These are phyloP conservation scores for Nemania bipapillata DNA, from an alignment of 2,329 filamentous ascomycete genomes.

Conservation along the genomic window DNA sequence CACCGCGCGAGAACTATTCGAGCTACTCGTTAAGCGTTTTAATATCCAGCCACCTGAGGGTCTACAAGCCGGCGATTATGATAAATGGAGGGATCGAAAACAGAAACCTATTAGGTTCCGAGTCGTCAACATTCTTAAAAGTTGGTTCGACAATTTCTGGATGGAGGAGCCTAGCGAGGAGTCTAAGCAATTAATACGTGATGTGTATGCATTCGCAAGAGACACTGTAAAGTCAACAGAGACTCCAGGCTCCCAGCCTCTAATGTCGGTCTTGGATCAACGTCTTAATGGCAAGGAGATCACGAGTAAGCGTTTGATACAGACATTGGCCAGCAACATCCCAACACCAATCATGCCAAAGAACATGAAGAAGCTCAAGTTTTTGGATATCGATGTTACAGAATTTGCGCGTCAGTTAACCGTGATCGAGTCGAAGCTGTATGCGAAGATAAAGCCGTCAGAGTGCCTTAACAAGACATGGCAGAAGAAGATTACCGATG, in stretches of 20 bases:
- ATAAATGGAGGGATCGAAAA: slow-evolving; percentile 90
- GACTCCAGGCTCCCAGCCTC: slow-evolving; percentile 84
- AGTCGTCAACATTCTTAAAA: slow-evolving; percentile 97
- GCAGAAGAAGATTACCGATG: slow-evolving; percentile 91
- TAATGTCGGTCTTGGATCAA: slow-evolving; percentile 90
- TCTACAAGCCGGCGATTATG: slow-evolving; percentile 77
- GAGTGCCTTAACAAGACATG: slow-evolving; percentile 99
- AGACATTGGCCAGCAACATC: slow-evolving; percentile 83
- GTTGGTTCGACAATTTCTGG: slow-evolving; percentile 98
- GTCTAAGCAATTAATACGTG: slow-evolving; percentile 83
- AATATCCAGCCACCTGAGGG: slow-evolving; percentile 90
- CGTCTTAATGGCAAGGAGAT: slow-evolving; percentile 88
- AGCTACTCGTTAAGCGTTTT: slow-evolving; percentile 90
- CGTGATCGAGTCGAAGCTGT: slow-evolving; percentile 93
- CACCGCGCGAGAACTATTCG: slow-evolving; percentile 87
- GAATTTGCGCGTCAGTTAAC: slow-evolving; percentile 98
- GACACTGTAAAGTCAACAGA: slow-evolving; percentile 93
- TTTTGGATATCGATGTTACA: slow-evolving; percentile 92
- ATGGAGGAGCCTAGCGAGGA: slow-evolving; percentile 92
- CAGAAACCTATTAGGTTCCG: slow-evolving; percentile 96
- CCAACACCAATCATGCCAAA: slow-evolving; percentile 93
- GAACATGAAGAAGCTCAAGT: slow-evolving; percentile 99
- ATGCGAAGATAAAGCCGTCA: slow-evolving; percentile 93
- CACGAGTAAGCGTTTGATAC: slow-evolving; percentile 83
- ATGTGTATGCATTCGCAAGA: slow-evolving; percentile 89